Evolutionary conservation across 805 yeast species (phyloP).

Genomic region (Saccharomycopsis olivae): DNA sequence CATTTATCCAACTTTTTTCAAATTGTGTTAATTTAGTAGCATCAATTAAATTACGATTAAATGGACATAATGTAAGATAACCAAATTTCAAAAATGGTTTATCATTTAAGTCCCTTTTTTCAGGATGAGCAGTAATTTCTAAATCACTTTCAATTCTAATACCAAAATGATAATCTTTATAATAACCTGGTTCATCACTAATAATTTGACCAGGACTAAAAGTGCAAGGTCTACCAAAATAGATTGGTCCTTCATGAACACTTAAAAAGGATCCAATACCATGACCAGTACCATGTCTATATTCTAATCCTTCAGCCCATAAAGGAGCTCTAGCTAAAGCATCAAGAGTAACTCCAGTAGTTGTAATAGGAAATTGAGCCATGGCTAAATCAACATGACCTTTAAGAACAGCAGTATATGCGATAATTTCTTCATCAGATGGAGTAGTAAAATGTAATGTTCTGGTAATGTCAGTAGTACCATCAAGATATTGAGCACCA

Average conservation of each 20-base stretch:
- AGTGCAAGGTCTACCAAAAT: conserved; percentile 33
- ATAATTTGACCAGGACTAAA: conserved; percentile 44
- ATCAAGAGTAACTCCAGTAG: conserved; percentile 45
- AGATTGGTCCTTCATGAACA: conserved; percentile 54
- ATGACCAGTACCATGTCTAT: conserved; percentile 56
- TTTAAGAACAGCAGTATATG: conserved; percentile 48
- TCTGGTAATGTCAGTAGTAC: conserved; percentile 57
- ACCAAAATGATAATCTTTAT: conserved; percentile 50
- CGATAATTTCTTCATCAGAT: conserved; percentile 32
- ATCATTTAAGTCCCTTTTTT: conserved; percentile 24
- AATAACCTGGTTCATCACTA: conserved; percentile 55
- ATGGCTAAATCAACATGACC: conserved; percentile 42
- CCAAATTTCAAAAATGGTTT: conserved; percentile 40
- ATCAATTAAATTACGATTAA: conserved; percentile 42
- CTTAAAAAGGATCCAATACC: conserved; percentile 53
- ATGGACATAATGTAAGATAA: conserved; percentile 49
- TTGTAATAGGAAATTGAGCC: conserved; percentile 43
- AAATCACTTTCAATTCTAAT: conserved; percentile 35
- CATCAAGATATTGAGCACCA: conserved; percentile 52
- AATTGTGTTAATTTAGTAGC: conserved; percentile 30
- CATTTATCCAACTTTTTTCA: conserved; percentile 41
- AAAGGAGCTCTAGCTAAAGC: conserved; percentile 47
- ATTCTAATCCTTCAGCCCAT: conserved; percentile 48
- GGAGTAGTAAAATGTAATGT: conserved; percentile 46
- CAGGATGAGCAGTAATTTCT: conserved; percentile 38